Evolutionary conservation across 192 early-diverging fungal species (phyloP).

Genomic region (Backusella liffmaniae): DNA sequence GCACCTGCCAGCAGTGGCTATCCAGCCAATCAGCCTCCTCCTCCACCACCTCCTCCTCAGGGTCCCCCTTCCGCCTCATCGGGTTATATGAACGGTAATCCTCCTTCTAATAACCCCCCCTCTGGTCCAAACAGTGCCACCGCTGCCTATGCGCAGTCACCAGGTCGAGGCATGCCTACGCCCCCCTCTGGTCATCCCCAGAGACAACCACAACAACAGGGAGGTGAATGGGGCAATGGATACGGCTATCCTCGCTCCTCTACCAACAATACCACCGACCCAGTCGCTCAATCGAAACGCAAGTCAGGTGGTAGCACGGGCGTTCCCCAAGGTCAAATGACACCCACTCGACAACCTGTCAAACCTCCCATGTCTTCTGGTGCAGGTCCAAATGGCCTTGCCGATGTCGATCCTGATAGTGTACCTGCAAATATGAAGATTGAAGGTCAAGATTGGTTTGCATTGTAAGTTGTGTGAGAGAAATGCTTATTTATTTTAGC

Average conservation of each 20-base stretch:
- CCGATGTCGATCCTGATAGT: constrained; percentile 79
- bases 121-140: constrained; percentile 2
- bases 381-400: constrained; percentile 63
- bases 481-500: no score
- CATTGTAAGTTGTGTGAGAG: no score
- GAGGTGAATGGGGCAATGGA: background rate
- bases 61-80: background rate
- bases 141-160: background rate
- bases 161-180: constrained; percentile 8
- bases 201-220: background rate
- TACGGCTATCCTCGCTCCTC: background rate
- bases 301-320: background rate
- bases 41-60: constrained; percentile 1
- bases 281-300: background rate
- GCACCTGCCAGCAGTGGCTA: constrained; percentile 4
- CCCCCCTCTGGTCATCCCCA: constrained; percentile 10
- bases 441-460: constrained; percentile 89
- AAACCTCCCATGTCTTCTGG: constrained; percentile 6
- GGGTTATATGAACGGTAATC: background rate
- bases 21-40: constrained; percentile 4
- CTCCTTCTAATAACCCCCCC: background rate
- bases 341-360: background rate
- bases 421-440: constrained; percentile 74
- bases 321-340: background rate
- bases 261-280: background rate